Evolutionary conservation across 2,329 filamentous ascomycete species (phyloP).

Genomic region (Diaporthe vexans): DNA sequence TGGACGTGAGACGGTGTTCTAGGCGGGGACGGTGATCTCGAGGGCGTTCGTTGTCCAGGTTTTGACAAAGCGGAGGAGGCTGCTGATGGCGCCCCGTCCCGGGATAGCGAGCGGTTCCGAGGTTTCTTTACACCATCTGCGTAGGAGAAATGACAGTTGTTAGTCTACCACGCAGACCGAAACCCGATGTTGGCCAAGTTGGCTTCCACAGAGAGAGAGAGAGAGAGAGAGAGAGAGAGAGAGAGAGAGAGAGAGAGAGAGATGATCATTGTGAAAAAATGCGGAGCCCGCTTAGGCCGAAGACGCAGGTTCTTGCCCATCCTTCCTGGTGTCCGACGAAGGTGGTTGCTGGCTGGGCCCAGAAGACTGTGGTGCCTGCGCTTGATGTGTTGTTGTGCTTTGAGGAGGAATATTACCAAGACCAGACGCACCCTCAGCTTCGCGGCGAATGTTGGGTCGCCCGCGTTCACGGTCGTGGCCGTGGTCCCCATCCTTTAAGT

Average conservation of each 20-base stretch:
- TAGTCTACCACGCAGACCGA: conserved; percentile 13
- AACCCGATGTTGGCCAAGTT: background rate
- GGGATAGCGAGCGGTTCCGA: conserved; percentile 11
- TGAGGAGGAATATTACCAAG: conserved; percentile 34
- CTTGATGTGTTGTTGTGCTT: conserved; percentile 10
- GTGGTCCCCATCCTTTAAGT: conserved; percentile 10
- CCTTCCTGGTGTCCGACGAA: conserved; percentile 21
- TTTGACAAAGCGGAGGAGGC: conserved; percentile 13
- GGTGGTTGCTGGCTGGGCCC: background rate
- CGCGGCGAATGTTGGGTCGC: conserved; percentile 22
- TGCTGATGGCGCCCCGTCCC: conserved; percentile 23
- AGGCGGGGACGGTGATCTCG: conserved; percentile 56
- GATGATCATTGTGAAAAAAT: background rate
- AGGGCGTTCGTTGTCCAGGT: conserved; percentile 38
- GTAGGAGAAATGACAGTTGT: conserved; percentile 15
- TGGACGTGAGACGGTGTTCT: conserved; percentile 39
- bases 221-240: background rate
- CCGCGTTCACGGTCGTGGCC: conserved; percentile 10
- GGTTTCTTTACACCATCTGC: conserved; percentile 42
- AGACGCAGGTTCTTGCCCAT: background rate
- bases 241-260: background rate
- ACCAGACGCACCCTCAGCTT: conserved; percentile 40
- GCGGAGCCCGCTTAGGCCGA: conserved; percentile 18
- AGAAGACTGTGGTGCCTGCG: background rate
- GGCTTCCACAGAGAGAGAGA: background rate